Evolutionary conservation across 306 rosid genomes (phyloP).

Genomic region (Coriaria nepalensis): DNA sequence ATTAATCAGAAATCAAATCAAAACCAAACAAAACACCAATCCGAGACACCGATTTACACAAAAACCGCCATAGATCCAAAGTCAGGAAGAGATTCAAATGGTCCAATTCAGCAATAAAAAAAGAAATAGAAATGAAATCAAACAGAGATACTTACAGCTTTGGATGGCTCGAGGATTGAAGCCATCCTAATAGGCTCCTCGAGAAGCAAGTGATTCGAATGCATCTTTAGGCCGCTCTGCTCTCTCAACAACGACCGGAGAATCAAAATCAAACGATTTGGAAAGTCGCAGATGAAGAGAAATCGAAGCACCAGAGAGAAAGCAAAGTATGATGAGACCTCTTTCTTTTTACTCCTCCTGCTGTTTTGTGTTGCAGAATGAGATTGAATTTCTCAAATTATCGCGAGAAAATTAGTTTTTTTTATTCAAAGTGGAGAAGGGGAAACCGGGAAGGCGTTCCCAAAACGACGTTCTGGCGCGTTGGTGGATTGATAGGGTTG

Average conservation of each 20-base stretch:
- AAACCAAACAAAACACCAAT: not conserved
- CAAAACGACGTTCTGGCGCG: no score
- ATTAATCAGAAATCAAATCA: slow-evolving; percentile 3
- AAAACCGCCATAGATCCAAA: not conserved
- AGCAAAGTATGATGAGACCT: slow-evolving; percentile 5
- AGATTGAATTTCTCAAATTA: no score
- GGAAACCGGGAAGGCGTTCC: no score
- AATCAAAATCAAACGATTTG: slow-evolving; percentile 1
- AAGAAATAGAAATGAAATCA: not conserved
- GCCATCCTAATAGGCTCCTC: slow-evolving; percentile 97
- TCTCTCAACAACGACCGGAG: no score
- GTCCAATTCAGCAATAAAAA: not conserved
- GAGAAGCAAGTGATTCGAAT: slow-evolving; percentile 77
- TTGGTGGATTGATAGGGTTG: no score
- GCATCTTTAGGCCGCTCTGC: slow-evolving; percentile 40
- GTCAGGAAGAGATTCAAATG: not conserved
- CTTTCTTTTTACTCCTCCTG: not conserved
- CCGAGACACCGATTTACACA: slow-evolving; percentile 14
- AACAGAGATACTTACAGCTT: slow-evolving; percentile 35
- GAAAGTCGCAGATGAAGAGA: not conserved
- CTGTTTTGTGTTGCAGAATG: no score
- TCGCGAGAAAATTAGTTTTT: no score
- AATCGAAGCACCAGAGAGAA: not conserved
- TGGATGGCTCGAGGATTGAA: slow-evolving; percentile 87
- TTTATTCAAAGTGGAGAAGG: no score